These are phyloP conservation scores for Thelephora terrestris DNA, from an alignment of 1,284 basidiomycete species.

Conservation along the genomic window DNA sequence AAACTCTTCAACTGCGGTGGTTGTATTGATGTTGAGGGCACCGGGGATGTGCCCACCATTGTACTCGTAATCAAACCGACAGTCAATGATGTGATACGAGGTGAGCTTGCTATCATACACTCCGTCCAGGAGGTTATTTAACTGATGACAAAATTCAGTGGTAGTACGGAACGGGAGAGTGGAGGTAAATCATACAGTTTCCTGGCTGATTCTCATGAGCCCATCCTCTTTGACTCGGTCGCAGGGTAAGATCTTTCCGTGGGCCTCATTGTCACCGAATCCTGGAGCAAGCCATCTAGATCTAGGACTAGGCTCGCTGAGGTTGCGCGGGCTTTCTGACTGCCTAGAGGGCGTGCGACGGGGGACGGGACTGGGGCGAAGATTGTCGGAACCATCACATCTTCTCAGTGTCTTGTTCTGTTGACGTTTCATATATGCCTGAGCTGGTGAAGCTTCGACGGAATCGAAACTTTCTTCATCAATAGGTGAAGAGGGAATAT, in stretches of 20 bases:
- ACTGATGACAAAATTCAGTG: constrained; percentile 29
- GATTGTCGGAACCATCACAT: constrained; percentile 71
- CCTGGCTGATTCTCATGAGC: constrained; percentile 78
- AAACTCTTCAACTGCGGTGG: constrained; percentile 71
- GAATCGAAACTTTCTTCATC: constrained; percentile 28
- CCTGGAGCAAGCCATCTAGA: constrained; percentile 37
- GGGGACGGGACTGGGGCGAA: constrained; percentile 33
- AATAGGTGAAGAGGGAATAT: constrained; percentile 34
- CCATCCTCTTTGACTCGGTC: constrained; percentile 91
- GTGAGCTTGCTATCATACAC: constrained; percentile 54
- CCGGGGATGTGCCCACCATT: constrained; percentile 88
- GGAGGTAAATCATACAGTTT: constrained; percentile 51
- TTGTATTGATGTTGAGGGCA: constrained; percentile 89
- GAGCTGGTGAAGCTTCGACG: constrained; percentile 63
- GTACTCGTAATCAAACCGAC: constrained; percentile 97
- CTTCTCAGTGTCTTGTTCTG: constrained; percentile 63
- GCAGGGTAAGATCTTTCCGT: constrained; percentile 91
- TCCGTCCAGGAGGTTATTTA: constrained; percentile 70
- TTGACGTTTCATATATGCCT: constrained; percentile 65
- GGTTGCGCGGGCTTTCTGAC: neutral
- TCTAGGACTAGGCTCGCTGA: neutral
- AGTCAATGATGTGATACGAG: constrained; percentile 82
- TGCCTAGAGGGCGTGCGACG: neutral
- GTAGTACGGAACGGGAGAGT: neutral
- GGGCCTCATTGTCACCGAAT: constrained; percentile 87